Conservation (phyloP, 257 asterid species). For the Haberlea rhodopensis region DNA sequence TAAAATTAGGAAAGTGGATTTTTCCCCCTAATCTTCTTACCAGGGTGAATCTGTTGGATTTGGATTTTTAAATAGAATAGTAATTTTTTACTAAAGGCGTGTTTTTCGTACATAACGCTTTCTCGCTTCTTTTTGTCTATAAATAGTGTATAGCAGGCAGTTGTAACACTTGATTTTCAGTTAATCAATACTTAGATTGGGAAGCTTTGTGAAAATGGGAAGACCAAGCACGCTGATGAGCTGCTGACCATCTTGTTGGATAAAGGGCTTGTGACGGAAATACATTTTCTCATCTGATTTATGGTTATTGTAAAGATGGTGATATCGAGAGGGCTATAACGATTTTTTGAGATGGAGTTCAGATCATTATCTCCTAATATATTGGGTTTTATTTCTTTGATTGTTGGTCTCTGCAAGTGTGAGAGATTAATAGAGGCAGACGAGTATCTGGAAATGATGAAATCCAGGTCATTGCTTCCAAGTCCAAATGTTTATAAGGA, state of each 20-base stretch:
- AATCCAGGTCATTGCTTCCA: constrained; percentile 35
- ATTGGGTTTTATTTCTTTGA: constrained; percentile 34
- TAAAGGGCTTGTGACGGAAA: constrained; percentile 58
- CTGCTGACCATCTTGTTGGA: constrained; percentile 57
- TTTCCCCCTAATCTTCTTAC: too few species aligned
- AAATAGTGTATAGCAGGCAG: too few species aligned
- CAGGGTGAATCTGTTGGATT: too few species aligned
- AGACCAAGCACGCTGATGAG: constrained; percentile 53
- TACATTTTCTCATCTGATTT: constrained; percentile 51
- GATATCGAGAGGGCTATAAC: constrained; percentile 46
- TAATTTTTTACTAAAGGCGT: too few species aligned
- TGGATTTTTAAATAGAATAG: too few species aligned
- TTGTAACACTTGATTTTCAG: too few species aligned
- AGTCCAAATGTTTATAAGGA: constrained; percentile 33
- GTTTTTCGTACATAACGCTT: too few species aligned
- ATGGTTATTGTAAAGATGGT: constrained; percentile 55
- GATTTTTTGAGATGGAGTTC: constrained; percentile 71
- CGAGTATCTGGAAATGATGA: constrained; percentile 39
- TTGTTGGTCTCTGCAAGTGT: constrained; percentile 41
- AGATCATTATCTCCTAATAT: constrained; percentile 45
- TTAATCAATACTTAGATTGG: too few species aligned
- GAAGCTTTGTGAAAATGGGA: constrained; percentile 41
- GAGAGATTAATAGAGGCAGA: constrained; percentile 64
- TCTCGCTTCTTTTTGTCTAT: too few species aligned
- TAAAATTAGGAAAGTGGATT: too few species aligned